A percentile compares a stretch with the other conserved stretches of the same genome.
Evolutionary conservation across 2,329 filamentous ascomycete genomes (phyloP).

Genomic region (Colletotrichum sidae): DNA sequence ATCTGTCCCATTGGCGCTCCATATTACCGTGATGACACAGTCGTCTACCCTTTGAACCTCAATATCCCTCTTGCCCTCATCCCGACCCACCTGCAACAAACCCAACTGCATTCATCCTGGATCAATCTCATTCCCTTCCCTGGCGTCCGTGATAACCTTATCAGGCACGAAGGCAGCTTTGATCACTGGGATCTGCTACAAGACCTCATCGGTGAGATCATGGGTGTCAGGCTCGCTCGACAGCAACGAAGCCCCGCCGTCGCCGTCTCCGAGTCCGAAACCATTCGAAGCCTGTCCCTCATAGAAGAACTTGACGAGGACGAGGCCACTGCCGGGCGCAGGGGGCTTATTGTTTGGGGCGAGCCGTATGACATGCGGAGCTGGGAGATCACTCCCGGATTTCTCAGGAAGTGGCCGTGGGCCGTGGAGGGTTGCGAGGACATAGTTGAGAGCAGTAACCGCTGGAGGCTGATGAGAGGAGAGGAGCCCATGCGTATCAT

Average conservation of each 20-base stretch:
- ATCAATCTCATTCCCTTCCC: conserved; percentile 34
- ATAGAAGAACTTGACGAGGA: conserved; percentile 2
- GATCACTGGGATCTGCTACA: conserved; percentile 24
- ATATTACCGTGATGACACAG: conserved; percentile 22
- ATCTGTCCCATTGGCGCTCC: conserved; percentile 5
- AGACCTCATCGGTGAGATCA: conserved; percentile 27
- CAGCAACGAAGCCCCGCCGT: neutral
- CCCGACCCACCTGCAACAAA: conserved; percentile 21
- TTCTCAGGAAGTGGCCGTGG: conserved; percentile 41
- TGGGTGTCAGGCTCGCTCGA: conserved; percentile 6
- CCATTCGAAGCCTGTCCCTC: neutral
- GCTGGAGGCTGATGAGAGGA: conserved; percentile 36
- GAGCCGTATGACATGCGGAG: conserved; percentile 39
- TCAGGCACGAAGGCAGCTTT: conserved; percentile 20
- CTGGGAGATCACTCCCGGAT: conserved; percentile 42
- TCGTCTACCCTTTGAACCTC: conserved; percentile 27
- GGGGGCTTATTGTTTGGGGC: conserved; percentile 42
- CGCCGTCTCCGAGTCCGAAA: conserved; percentile 3
- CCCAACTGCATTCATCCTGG: conserved; percentile 16
- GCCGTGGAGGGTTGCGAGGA: conserved; percentile 35
- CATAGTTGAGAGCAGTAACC: conserved; percentile 4
- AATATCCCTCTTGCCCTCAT: conserved; percentile 27
- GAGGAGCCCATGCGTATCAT: neutral
- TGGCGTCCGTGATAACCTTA: conserved; percentile 31
- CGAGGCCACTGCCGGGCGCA: conserved; percentile 19